Conservation (phyloP, 257 asterid genomes). For the Echites panduratus region DNA sequence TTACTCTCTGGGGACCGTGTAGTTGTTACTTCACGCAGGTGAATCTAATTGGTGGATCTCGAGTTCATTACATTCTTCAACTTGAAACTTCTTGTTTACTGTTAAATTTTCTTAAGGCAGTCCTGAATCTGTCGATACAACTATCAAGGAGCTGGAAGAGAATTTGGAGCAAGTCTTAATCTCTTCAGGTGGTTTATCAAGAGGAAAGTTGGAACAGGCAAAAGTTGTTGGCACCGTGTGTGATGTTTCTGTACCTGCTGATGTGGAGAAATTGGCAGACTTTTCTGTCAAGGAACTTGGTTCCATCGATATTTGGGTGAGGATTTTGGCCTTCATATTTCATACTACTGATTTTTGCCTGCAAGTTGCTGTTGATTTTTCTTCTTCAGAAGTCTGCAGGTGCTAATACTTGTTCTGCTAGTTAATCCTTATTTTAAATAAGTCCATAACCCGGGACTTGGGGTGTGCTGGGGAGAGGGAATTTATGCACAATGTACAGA, state of each 20-base stretch:
- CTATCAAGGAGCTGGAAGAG: constrained; percentile 70
- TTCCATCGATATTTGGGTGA: constrained; percentile 81
- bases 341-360: not conserved
- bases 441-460: not conserved
- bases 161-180: constrained; percentile 52
- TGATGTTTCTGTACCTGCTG: constrained; percentile 89
- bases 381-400: not conserved
- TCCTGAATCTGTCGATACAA: constrained; percentile 66
- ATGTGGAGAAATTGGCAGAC: constrained; percentile 59
- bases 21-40: constrained; percentile 87
- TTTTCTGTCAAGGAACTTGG: constrained; percentile 74
- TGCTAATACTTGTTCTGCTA: not conserved
- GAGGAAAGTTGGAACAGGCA: constrained; percentile 46
- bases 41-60: constrained; percentile 21
- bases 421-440: not conserved
- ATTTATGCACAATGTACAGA: not conserved
- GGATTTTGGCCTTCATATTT: not conserved
- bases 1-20: constrained; percentile 94
- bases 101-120: constrained; percentile 44
- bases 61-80: not conserved
- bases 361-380: not conserved
- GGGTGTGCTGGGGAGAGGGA: not conserved
- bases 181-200: constrained; percentile 43
- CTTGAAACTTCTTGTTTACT: constrained; percentile 17
- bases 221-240: constrained; percentile 79